Base-by-base conservation (phyloP, 1,284 basidiomycete species). In the Ceratobasidium sp. region DNA sequence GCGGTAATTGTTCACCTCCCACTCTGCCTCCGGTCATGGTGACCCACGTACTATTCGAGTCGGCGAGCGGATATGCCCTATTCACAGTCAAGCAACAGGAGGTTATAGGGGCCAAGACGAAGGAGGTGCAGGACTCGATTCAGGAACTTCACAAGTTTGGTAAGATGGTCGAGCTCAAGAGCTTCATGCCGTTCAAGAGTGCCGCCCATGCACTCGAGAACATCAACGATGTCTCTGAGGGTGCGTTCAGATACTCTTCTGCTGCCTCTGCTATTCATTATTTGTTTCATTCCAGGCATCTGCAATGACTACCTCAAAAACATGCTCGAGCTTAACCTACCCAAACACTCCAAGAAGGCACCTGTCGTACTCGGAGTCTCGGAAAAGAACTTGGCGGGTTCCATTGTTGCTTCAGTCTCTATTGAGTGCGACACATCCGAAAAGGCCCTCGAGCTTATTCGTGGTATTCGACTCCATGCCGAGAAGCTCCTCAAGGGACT, bases 131-230 rank as follows among this genome's bases (percentile, higher is more conserved):
- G 81, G 88, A 92, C 71, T 90, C 92, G 50, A 89, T 96, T 75
- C 84, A 84, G 74, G 94, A 98, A 80, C 83, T 96, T 75, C 84
- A 88, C 77, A 95, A 93, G 78, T 99, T 99, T 79, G 85, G 87
- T 74, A 95, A 96, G 84, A 96, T 98, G 92, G 92, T 98, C 74
- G 85, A 89, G 76, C 83, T 99, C 76, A 80, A 92, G 79, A 96
- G 92, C 77, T 99, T 98, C 83, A 86, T 90, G 70, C 96, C 97
- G 1, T 99, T 97, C 85, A 94, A 94, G 79, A 95, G 85, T 73
- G 95, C 96, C 43, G 94, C 94, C 1, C 92, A 98, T 79, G 97
- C 96, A 31, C 83, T 99, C 73, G 95, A 99, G 81, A 98, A 97
- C 76, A 91, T 91, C 69, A 97, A 98, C 78, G 96, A 99, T 80